Percentiles rank a stretch among this genome's conserved stretches.
Evolutionary conservation across 495 filamentous ascomycete species (phyloP).

Genomic region (Cudoniella acicularis): DNA sequence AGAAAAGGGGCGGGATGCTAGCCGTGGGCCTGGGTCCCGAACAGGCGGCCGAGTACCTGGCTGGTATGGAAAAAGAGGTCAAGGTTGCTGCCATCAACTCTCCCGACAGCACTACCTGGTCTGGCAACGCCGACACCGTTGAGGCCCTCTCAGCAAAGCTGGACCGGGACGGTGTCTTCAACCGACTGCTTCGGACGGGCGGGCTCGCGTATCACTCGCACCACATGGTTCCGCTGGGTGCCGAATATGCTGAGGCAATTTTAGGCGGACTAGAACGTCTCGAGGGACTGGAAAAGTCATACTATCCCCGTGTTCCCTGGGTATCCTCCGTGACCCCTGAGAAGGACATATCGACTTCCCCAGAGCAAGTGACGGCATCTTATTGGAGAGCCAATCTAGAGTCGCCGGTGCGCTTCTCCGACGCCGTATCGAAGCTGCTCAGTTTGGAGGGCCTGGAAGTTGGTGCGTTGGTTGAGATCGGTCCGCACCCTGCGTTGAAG

Average conservation of each 20-base stretch:
- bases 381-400: slow-evolving; percentile 54
- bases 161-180: slow-evolving; percentile 42
- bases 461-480: slow-evolving; percentile 51
- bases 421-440: slow-evolving; percentile 23
- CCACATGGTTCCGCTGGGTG: slow-evolving; percentile 48
- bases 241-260: slow-evolving; percentile 29
- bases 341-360: not conserved
- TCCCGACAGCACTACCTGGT: slow-evolving; percentile 56
- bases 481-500: slow-evolving; percentile 60
- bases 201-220: slow-evolving; percentile 59
- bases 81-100: slow-evolving; percentile 52
- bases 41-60: slow-evolving; percentile 35
- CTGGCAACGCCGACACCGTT: slow-evolving; percentile 47
- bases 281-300: no score
- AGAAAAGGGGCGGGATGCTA: slow-evolving; percentile 42
- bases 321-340: not conserved
- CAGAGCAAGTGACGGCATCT: not conserved
- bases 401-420: slow-evolving; percentile 44
- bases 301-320: no score
- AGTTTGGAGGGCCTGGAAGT: not conserved
- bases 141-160: slow-evolving; percentile 40
- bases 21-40: slow-evolving; percentile 45
- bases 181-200: slow-evolving; percentile 47
- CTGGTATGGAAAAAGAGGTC: slow-evolving; percentile 13
- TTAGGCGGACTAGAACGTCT: not conserved